A percentile compares a stretch with the other conserved stretches of the same genome.
phyloP scores from a whole-genome alignment of 2,329 filamentous ascomycete genomes.

The Ustulina deusta region DNA sequence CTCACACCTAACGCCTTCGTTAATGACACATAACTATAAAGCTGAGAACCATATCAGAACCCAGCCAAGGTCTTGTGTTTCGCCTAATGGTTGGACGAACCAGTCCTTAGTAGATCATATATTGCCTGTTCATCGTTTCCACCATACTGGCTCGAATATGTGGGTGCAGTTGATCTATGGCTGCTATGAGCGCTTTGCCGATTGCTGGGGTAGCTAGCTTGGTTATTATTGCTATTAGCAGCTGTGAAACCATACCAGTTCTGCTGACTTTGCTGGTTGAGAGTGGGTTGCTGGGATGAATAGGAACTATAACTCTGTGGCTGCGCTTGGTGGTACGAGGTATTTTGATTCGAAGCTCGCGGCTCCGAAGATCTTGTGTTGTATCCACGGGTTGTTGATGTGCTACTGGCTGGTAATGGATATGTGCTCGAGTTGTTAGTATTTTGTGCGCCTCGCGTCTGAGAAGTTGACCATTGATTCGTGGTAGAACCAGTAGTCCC shows the following conservation, averaged over 20 bases:
- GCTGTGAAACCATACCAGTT: constrained; percentile 53
- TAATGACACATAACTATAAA: neutral
- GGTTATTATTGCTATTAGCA: constrained; percentile 42
- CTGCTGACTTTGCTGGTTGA: constrained; percentile 45
- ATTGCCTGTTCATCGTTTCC: constrained; percentile 47
- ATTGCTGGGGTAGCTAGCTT: constrained; percentile 42
- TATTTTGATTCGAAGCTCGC: constrained; percentile 42
- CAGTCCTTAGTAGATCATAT: constrained; percentile 46
- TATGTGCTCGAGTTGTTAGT: constrained; percentile 41
- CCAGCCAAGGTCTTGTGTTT: neutral
- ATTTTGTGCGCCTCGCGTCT: constrained; percentile 40
- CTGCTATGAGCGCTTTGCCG: constrained; percentile 42
- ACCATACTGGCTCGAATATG: constrained; percentile 42
- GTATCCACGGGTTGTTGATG: constrained; percentile 43
- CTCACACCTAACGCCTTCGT: constrained; percentile 7
- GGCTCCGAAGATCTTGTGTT: constrained; percentile 46
- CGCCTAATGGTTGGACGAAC: constrained; percentile 41
- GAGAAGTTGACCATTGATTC: constrained; percentile 47
- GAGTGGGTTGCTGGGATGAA: constrained; percentile 45
- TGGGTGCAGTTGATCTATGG: constrained; percentile 42
- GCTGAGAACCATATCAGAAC: neutral
- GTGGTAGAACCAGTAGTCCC: constrained; percentile 34
- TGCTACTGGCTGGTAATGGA: constrained; percentile 37
- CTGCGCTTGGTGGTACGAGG: constrained; percentile 49
- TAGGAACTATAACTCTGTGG: constrained; percentile 49